Conservation (phyloP, 306 rosid species). For the Sindora glabra region DNA sequence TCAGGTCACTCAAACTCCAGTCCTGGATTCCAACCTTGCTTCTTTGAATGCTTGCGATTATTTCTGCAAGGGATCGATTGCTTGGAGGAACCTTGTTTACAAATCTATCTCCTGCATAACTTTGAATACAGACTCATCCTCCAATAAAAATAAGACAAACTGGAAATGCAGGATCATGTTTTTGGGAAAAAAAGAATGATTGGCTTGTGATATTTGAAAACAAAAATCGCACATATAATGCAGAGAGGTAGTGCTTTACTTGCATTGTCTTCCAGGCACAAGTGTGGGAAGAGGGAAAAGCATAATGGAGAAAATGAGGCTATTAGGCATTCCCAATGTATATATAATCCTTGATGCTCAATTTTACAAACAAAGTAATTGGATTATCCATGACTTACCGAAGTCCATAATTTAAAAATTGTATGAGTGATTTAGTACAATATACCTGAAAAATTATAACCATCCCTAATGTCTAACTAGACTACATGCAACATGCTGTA, state of each 20-base stretch:
- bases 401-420: not conserved
- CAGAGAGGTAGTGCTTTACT: not conserved
- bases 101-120: slow-evolving; percentile 43
- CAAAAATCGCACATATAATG: not conserved
- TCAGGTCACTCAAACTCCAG: slow-evolving; percentile 96
- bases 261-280: not conserved
- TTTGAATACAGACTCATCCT: slow-evolving; percentile 14
- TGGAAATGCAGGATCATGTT: not conserved
- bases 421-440: not conserved
- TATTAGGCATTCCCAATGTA: not conserved
- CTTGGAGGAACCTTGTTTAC: slow-evolving; percentile 42
- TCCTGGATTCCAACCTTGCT: slow-evolving; percentile 81
- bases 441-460: slow-evolving; percentile 1
- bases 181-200: not conserved
- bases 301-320: not conserved
- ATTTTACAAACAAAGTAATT: not conserved
- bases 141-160: slow-evolving; percentile 9
- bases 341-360: not conserved
- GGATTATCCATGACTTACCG: not conserved
- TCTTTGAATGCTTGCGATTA: slow-evolving; percentile 66
- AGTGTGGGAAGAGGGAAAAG: not conserved
- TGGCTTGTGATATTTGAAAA: not conserved
- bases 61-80: slow-evolving; percentile 65
- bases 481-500: slow-evolving; percentile 19
- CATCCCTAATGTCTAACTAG: slow-evolving; percentile 1